Evolutionary conservation across 345 rosid genomes (phyloP).

Genomic region (Lepidium didymum): DNA sequence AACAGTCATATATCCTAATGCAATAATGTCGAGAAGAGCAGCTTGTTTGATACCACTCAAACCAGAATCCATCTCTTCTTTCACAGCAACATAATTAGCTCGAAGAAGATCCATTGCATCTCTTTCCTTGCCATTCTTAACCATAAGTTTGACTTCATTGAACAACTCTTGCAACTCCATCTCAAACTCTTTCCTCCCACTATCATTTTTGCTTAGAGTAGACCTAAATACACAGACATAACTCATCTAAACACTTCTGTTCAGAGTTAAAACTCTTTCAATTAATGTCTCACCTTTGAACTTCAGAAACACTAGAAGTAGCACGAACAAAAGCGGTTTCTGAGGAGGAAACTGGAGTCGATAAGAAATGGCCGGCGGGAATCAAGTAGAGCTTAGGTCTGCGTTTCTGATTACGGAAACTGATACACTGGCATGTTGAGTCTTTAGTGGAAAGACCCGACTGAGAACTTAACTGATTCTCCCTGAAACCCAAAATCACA

Average conservation of each 20-base stretch:
- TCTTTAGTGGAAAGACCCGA: slow-evolving; percentile 14
- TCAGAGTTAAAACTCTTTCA: neutral
- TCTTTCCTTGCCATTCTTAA: slow-evolving; percentile 43
- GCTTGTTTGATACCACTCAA: slow-evolving; percentile 60
- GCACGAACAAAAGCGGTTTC: slow-evolving; percentile 22
- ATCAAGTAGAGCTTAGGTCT: slow-evolving; percentile 31
- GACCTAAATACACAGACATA: slow-evolving; percentile 35
- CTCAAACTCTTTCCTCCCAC: slow-evolving; percentile 45
- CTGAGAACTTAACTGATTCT: slow-evolving; percentile 11
- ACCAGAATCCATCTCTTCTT: slow-evolving; percentile 57
- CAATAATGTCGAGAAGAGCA: slow-evolving; percentile 69
- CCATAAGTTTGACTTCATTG: slow-evolving; percentile 59
- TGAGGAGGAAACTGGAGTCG: slow-evolving; percentile 32
- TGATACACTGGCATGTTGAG: slow-evolving; percentile 19
- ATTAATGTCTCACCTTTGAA: slow-evolving; percentile 34
- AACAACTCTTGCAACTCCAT: slow-evolving; percentile 63
- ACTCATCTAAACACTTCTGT: neutral
- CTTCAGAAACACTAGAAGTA: slow-evolving; percentile 34
- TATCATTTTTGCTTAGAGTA: slow-evolving; percentile 25
- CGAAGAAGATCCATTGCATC: slow-evolving; percentile 69
- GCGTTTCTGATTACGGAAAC: slow-evolving; percentile 27
- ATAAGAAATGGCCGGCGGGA: slow-evolving; percentile 24
- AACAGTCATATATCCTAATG: slow-evolving; percentile 65
- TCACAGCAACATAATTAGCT: slow-evolving; percentile 72
- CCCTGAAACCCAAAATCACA: slow-evolving; percentile 31